phyloP scores from a whole-genome alignment of 176 grass and related monocot species.

The Chrysopogon serrulatus region DNA sequence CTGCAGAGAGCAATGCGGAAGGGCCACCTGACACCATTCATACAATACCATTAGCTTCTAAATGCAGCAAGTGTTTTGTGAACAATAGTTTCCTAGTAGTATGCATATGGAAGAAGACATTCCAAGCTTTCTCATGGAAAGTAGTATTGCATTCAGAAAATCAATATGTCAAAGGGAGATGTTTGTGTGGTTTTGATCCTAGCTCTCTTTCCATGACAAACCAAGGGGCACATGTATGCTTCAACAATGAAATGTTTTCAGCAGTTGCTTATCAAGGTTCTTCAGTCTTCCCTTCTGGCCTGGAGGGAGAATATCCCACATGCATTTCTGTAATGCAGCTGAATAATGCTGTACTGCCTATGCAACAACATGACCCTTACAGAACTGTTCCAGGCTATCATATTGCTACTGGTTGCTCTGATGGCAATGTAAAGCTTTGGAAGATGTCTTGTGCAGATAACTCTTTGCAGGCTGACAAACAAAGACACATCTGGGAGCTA shows the following conservation, averaged over 20 bases:
- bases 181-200: slow-evolving; percentile 36
- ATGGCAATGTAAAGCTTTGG: slow-evolving; percentile 83
- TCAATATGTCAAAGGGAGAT: slow-evolving; percentile 25
- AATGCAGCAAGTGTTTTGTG: slow-evolving; percentile 34
- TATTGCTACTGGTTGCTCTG: slow-evolving; percentile 77
- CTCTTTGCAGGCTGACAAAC: slow-evolving; percentile 35
- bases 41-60: slow-evolving; percentile 62
- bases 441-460: slow-evolving; percentile 41
- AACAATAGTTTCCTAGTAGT: slow-evolving; percentile 64
- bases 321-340: slow-evolving; percentile 50
- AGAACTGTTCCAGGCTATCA: slow-evolving; percentile 47
- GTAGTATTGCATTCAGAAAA: slow-evolving; percentile 51
- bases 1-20: slow-evolving; percentile 25
- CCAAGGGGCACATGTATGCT: slow-evolving; percentile 42
- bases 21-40: slow-evolving; percentile 72
- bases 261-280: slow-evolving; percentile 45
- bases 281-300: slow-evolving; percentile 47
- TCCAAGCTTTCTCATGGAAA: slow-evolving; percentile 72
- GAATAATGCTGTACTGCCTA: slow-evolving; percentile 47
- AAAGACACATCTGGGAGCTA: slow-evolving; percentile 58
- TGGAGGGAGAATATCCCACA: slow-evolving; percentile 49
- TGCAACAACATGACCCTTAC: slow-evolving; percentile 44
- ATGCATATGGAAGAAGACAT: slow-evolving; percentile 69
- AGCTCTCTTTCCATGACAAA: slow-evolving; percentile 30
- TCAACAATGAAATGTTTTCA: slow-evolving; percentile 47